Conservation (phyloP, 371 early-diverging fungal genomes). For the Apophysomyces ossiformis region DNA sequence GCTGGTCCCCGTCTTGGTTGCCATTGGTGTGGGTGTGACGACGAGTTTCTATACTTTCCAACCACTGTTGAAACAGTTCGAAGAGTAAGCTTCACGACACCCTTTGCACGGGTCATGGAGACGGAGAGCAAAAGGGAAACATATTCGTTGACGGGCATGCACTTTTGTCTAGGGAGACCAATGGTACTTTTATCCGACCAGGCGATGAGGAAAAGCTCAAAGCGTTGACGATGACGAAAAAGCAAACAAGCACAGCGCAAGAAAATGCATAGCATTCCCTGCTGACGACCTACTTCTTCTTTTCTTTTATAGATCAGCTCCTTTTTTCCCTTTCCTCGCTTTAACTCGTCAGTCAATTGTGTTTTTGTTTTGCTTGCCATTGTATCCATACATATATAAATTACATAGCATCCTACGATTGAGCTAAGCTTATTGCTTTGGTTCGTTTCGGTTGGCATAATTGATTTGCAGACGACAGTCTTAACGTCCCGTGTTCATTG, state of each 20-base stretch:
- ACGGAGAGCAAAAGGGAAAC: neutral
- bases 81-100: slow-evolving; percentile 30
- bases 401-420: too few species aligned
- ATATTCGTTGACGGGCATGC: neutral
- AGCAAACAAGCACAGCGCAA: neutral
- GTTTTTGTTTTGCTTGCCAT: too few species aligned
- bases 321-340: too few species aligned
- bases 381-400: too few species aligned
- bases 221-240: neutral
- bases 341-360: too few species aligned
- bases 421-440: too few species aligned
- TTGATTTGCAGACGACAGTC: too few species aligned
- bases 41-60: slow-evolving; percentile 53
- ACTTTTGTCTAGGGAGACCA: slow-evolving; percentile 35
- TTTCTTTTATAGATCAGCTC: too few species aligned
- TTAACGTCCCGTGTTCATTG: too few species aligned
- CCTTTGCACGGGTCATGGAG: too few species aligned
- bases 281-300: too few species aligned
- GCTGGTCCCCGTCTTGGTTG: slow-evolving; percentile 31
- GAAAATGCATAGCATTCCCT: neutral
- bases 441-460: too few species aligned
- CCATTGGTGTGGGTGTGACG: slow-evolving; percentile 47
- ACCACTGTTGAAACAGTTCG: slow-evolving; percentile 50
- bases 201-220: slow-evolving; percentile 37
- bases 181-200: slow-evolving; percentile 52